Evolutionary conservation across 2,329 filamentous ascomycete genomes (phyloP).

Genomic region (Exophiala mesophila): DNA sequence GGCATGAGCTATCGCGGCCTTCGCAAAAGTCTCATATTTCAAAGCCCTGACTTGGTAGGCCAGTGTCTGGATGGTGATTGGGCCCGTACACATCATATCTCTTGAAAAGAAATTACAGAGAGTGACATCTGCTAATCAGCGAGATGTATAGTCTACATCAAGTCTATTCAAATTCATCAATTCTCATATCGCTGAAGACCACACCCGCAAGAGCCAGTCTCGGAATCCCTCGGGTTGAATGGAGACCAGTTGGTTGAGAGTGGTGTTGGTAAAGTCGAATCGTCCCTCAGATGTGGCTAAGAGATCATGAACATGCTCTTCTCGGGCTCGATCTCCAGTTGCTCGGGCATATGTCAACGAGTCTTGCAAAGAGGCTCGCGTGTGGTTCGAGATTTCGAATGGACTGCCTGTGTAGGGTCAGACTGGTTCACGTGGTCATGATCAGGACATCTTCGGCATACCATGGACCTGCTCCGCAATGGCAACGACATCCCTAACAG

Average conservation of each 20-base stretch:
- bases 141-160: too few relatives aligned
- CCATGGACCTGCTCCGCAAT: constrained; percentile 46
- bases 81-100: too few relatives aligned
- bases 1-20: too few relatives aligned
- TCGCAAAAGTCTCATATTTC: too few relatives aligned
- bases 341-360: constrained; percentile 27
- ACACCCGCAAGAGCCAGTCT: constrained; percentile 51
- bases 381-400: constrained; percentile 28
- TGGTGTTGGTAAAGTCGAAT: constrained; percentile 59
- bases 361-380: constrained; percentile 26
- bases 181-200: constrained; percentile 30
- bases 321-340: constrained; percentile 34
- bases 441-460: too few relatives aligned
- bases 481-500: constrained; percentile 57
- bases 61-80: too few relatives aligned
- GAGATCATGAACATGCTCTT: constrained; percentile 52
- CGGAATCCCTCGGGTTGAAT: constrained; percentile 49
- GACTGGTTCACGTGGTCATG: too few relatives aligned
- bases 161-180: too few relatives aligned
- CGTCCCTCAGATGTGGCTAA: constrained; percentile 64
- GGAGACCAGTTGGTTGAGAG: constrained; percentile 52
- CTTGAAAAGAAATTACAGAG: too few relatives aligned
- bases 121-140: too few relatives aligned
- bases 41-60: too few relatives aligned
- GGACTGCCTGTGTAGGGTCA: constrained; percentile 16